Base-by-base conservation (phyloP, 2,329 filamentous ascomycete species). In the Aspergillus intermedius region DNA sequence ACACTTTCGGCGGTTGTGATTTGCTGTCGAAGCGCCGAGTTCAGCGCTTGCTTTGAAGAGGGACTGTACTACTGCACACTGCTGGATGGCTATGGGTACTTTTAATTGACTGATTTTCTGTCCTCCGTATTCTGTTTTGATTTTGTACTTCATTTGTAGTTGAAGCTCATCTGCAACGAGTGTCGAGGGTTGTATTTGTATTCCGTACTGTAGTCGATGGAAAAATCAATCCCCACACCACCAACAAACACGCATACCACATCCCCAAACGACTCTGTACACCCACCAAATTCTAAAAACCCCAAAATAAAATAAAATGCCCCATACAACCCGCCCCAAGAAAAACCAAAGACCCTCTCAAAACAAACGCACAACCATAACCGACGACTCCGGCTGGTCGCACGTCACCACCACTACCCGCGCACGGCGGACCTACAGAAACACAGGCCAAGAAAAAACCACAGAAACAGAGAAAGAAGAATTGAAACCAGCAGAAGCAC, bases 351-450 rank as follows among this genome's bases (percentile, higher is more conserved):
- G 13, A 40, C 17, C 37, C 37, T 19, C 37, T 3, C 37, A 40
- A 12, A 52, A 60, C 42, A 71, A 70, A 54, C 67, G 67, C 34
- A 55, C 65, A 40, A 53, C 69, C 60, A 53, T 72, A 46, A 66
- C 64, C 45, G 69, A 69, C 54, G 49, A 61, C 19, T 60, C 69
- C 43, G 71, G 71, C 60, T 74, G 71, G 71, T 73, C 71, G 21
- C 71, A 73, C 54, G 62, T 74, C 51, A 65, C 66, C 17, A 69
- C 59, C 30, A 57, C 48, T 49, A 53, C 49, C 46, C 62, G 60
- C 44, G 62, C 59, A 39, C 59, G 60, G 63, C 30, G 54, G 42
- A 39, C 39, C 39, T 32, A 28, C 45, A 40, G 2, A 19, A 15
- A 40, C 39, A 44, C 22, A 41, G 42, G 25, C n/a, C 42, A 42